These are phyloP conservation scores for Populus nigra DNA, from an alignment of 345 rosid species.

Conservation along the genomic window DNA sequence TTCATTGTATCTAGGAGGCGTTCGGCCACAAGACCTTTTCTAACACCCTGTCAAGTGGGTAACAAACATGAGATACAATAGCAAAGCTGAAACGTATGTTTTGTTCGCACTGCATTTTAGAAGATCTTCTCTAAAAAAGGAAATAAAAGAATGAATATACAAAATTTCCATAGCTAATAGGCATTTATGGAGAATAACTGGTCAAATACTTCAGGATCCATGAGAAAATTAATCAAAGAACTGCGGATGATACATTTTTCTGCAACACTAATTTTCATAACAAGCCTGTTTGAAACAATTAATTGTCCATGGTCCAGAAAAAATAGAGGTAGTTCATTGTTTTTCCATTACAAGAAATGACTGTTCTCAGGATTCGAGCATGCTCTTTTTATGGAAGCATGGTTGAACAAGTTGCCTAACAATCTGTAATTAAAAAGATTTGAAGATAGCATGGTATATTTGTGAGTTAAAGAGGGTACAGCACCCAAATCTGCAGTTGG, in stretches of 20 bases:
- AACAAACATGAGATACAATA: not conserved
- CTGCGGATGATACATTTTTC: not conserved
- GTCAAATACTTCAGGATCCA: not conserved
- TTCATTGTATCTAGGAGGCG: conserved; percentile 58
- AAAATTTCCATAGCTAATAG: not conserved
- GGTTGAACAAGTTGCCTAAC: not conserved
- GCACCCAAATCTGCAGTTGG: not conserved
- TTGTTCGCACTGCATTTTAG: not conserved
- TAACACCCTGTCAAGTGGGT: conserved; percentile 58
- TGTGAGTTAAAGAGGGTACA: not conserved
- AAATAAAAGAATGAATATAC: not conserved
- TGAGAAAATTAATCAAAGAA: not conserved
- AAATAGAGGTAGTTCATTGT: not conserved
- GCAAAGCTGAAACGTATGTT: not conserved
- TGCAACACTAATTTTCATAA: not conserved
- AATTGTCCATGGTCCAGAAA: not conserved
- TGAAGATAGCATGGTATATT: not conserved
- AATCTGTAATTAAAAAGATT: not conserved
- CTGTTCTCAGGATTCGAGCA: not conserved
- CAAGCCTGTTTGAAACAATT: not conserved
- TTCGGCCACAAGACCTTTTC: conserved; percentile 82
- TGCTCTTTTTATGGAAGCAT: not conserved
- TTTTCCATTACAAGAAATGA: not conserved
- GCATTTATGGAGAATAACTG: not conserved
- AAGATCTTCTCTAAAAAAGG: not conserved